Evolutionary conservation across 139 green algal genomes (phyloP), one percentile per base, ranked within the genome.

Genomic region (Pleodorina starrii): DNA sequence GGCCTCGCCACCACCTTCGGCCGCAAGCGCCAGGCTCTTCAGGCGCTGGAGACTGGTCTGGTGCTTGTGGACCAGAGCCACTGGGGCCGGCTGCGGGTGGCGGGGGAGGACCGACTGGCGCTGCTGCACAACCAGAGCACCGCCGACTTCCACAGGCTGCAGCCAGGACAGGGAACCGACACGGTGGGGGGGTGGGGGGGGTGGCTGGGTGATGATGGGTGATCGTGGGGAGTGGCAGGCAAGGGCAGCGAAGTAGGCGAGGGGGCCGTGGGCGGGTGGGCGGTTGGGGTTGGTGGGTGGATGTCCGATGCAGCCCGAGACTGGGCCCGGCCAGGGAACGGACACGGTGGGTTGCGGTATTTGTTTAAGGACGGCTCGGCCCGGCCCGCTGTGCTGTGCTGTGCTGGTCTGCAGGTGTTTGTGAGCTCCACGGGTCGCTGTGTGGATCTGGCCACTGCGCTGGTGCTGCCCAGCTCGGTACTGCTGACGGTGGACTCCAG

Each of bases 61-160:
- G 94, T 92, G 21, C 51, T 98, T 0, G 72, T 96, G n/a, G 96
- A 98, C 91, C 77, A 87, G 32, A 96, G 91, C n/a, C 93, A 98
- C 89, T 98, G 95, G 94, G 93, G 94, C 17, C 91, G 96, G 11
- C 29, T 98, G 42, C 92, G 94, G 0, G 46, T 98, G 63, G 42
- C 80, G 1, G 96, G 96, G 1, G 83, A 89, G 0, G 96, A 91
- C 66, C 51, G 90, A 0, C 46, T 94, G 17, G 66, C 84, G 69
- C 88, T 98, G 60, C 85, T 98, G 43, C 96, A 98, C 59, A 92
- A 92, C 66, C 96, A 98, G 90, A 93, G 90, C 36, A 98, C 95
- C 0, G 80, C 84, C 14, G 90, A 95, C 85, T 90, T 97, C 38
- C 85, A 74, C 4, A 21, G 25, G 0, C 57, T 97, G 16, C 27